Base-by-base conservation (phyloP, 2,329 filamentous ascomycete genomes). In the Albophoma yamanashiensis region DNA sequence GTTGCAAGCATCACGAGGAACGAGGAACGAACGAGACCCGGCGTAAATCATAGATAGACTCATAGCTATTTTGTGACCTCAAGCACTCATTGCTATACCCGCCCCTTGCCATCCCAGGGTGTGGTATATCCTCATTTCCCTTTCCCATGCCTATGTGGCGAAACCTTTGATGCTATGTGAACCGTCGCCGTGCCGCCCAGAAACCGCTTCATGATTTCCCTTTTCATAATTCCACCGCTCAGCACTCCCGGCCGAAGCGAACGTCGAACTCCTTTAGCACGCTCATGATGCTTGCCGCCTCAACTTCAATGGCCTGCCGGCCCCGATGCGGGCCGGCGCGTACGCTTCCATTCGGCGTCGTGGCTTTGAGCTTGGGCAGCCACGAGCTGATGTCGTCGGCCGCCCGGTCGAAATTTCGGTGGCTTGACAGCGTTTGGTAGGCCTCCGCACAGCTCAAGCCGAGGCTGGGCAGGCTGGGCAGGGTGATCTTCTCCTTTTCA, bases 211-310 rank as follows among this genome's bases (percentile, higher is more conserved):
- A 11, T 5, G 1, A 12, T 14, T 38, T 11, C 11, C 9, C 36
- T 14, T 14, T 38, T 4, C 11, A 12, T 14, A 14, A 14, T 12
- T 38, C 36, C 36, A 2, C 25, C n/a, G 11, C 38, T 69, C 65
- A 75, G 55, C 70, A 70, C 56, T 74, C 72, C 43, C 73, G 68
- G 45, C 85, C 85, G 70, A 92, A 92, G 59, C 89, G 78, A 57
- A 90, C 80, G 67, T 92, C 89, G 74, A 92, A 92, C 64, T 89
- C 87, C 72, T 89, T 89, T 62, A 92, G 74, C n/a, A 92, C 89
- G 50, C 87, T 88, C 89, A 92, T 92, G 59, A 92, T 91, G 71
- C 89, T 92, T 0, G 89, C 89, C 8, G 89, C 88, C 73, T 92
- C 89, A 20, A 92, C 88, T 70, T 92, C 89, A 67, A 92, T 85